phyloP scores from a whole-genome alignment of 2,329 filamentous ascomycete genomes.

The Sporothrix curviconia region DNA sequence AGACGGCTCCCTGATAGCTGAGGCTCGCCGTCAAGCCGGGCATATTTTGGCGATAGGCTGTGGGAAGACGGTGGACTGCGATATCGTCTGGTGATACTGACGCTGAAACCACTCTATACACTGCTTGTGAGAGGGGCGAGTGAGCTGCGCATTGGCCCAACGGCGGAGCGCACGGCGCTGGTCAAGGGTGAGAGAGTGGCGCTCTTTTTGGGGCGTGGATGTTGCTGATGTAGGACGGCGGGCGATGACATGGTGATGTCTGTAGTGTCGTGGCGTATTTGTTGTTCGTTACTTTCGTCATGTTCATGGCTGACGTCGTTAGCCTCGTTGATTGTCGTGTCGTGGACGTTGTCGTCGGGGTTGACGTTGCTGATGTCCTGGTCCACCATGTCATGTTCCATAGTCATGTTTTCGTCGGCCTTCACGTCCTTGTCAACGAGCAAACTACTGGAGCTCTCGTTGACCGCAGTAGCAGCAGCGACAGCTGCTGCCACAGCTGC shows the following conservation, averaged over 20 bases:
- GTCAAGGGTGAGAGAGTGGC: constrained; percentile 55
- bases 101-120: constrained; percentile 58
- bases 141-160: constrained; percentile 52
- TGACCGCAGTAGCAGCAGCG: constrained; percentile 10
- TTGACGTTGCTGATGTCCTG: not conserved
- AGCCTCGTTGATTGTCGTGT: not conserved
- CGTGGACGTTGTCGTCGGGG: not conserved
- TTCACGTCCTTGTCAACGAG: not conserved
- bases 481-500: constrained; percentile 7
- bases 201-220: constrained; percentile 36
- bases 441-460: not conserved
- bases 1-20: constrained; percentile 57
- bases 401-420: not conserved
- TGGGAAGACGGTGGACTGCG: constrained; percentile 58
- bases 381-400: constrained; percentile 4
- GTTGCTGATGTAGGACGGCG: constrained; percentile 7
- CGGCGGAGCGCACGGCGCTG: constrained; percentile 54
- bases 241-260: not conserved
- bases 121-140: constrained; percentile 53
- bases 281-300: not conserved
- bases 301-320: not conserved
- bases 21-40: constrained; percentile 53
- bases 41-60: constrained; percentile 56
- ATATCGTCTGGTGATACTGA: constrained; percentile 54
- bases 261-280: not conserved